These are phyloP conservation scores for Aspergillus alliaceus DNA, from an alignment of 2,329 filamentous ascomycete species.

Conservation along the genomic window DNA sequence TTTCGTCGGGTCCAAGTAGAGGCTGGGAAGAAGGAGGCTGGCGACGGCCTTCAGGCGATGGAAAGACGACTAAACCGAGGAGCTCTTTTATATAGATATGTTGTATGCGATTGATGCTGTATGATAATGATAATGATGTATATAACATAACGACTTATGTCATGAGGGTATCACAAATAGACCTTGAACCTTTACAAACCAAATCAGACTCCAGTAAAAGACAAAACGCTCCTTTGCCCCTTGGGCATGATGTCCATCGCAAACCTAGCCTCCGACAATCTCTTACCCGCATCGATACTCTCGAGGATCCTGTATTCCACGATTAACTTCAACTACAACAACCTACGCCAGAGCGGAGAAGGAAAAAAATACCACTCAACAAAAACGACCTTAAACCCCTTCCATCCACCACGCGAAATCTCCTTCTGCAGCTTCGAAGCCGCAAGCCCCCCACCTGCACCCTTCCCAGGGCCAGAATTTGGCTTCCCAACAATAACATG, in stretches of 20 bases:
- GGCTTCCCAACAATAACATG: slow-evolving; percentile 78
- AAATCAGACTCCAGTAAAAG: slow-evolving; percentile 31
- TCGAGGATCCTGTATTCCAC: slow-evolving; percentile 68
- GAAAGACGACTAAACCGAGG: not conserved
- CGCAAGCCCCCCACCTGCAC: slow-evolving; percentile 74
- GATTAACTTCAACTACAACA: slow-evolving; percentile 17
- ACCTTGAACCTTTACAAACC: not conserved
- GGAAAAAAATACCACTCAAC: slow-evolving; percentile 66
- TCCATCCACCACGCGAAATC: slow-evolving; percentile 65
- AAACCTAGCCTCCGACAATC: slow-evolving; percentile 74
- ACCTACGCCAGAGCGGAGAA: not conserved
- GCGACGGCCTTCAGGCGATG: slow-evolving; percentile 21
- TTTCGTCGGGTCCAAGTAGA: slow-evolving; percentile 15
- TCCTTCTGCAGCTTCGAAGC: slow-evolving; percentile 80
- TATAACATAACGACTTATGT: slow-evolving; percentile 6
- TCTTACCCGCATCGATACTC: slow-evolving; percentile 72
- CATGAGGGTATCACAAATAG: slow-evolving; percentile 7
- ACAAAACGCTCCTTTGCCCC: slow-evolving; percentile 65
- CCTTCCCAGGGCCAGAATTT: slow-evolving; percentile 44
- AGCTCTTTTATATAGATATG: slow-evolving; percentile 12
- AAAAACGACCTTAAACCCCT: slow-evolving; percentile 73
- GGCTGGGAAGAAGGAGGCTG: slow-evolving; percentile 26
- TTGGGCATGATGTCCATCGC: slow-evolving; percentile 61
- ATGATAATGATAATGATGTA: slow-evolving; percentile 11
- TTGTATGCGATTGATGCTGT: not conserved